These are phyloP conservation scores for Teunomyces lycoperdinae DNA, from an alignment of 805 yeast species.

Conservation along the genomic window DNA sequence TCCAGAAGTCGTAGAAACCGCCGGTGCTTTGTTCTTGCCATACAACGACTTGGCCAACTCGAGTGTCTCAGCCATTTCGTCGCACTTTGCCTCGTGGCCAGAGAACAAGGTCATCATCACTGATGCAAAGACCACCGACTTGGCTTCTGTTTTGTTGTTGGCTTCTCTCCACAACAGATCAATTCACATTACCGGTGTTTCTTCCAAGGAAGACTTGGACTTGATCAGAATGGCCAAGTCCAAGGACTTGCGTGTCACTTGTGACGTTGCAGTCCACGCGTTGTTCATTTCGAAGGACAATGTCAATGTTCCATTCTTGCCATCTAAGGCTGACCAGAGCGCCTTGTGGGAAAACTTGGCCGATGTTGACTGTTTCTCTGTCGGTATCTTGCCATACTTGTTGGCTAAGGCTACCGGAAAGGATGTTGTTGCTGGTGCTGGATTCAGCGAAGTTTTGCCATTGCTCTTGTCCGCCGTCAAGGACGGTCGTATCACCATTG, in stretches of 20 bases:
- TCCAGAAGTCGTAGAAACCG: conserved; percentile 58
- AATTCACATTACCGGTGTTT: conserved; percentile 86
- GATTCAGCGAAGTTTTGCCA: conserved; percentile 78
- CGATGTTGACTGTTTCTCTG: conserved; percentile 79
- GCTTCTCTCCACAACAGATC: conserved; percentile 84
- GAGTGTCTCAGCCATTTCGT: conserved; percentile 74
- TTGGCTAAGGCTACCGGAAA: conserved; percentile 65
- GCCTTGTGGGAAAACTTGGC: conserved; percentile 76
- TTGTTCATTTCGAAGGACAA: conserved; percentile 73
- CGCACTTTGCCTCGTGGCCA: conserved; percentile 85
- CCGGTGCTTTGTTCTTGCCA: conserved; percentile 80
- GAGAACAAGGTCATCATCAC: conserved; percentile 78
- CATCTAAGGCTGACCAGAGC: conserved; percentile 75
- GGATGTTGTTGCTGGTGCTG: conserved; percentile 66
- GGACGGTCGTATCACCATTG: conserved; percentile 66
- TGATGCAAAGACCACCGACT: conserved; percentile 86
- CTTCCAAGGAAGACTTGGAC: conserved; percentile 75
- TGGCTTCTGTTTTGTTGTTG: conserved; percentile 87
- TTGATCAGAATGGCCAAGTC: conserved; percentile 82
- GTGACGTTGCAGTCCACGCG: conserved; percentile 82
- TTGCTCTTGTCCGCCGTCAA: conserved; percentile 76
- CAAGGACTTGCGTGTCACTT: conserved; percentile 77
- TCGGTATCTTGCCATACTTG: conserved; percentile 75
- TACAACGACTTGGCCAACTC: conserved; percentile 66
- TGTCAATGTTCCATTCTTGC: conserved; percentile 69